These are phyloP conservation scores for Gaeumannomyces sp. DNA, from an alignment of 2,329 filamentous ascomycete genomes.

Conservation along the genomic window DNA sequence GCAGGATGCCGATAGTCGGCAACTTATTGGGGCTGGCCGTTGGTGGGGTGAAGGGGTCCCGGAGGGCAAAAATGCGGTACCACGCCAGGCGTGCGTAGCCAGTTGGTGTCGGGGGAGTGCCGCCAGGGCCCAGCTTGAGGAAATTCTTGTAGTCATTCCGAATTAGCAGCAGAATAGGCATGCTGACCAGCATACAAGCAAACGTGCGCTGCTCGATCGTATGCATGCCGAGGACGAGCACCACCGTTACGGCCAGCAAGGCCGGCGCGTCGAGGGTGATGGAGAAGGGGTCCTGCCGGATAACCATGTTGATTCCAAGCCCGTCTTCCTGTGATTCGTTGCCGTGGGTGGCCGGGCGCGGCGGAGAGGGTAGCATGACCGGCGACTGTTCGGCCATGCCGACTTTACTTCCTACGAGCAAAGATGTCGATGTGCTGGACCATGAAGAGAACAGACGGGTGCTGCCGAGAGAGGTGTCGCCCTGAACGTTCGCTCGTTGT, in stretches of 20 bases:
- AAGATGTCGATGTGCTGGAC: background rate
- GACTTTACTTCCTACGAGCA: background rate
- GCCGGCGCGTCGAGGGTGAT: slow-evolving; percentile 46
- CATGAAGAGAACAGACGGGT: background rate
- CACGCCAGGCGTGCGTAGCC: slow-evolving; percentile 71
- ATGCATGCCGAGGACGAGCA: slow-evolving; percentile 46
- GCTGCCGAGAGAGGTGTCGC: too few species aligned
- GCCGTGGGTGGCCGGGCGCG: slow-evolving; percentile 10
- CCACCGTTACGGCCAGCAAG: slow-evolving; percentile 38
- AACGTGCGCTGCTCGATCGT: slow-evolving; percentile 41
- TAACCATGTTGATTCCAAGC: slow-evolving; percentile 33
- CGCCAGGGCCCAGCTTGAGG: slow-evolving; percentile 70
- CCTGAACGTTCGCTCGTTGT: too few species aligned
- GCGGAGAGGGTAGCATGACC: slow-evolving; percentile 3
- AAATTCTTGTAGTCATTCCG: slow-evolving; percentile 72
- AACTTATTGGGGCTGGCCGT: slow-evolving; percentile 42
- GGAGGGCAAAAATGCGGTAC: slow-evolving; percentile 64
- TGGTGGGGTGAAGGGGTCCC: slow-evolving; percentile 60
- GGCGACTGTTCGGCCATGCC: background rate
- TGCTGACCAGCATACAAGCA: slow-evolving; percentile 42
- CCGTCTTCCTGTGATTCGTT: slow-evolving; percentile 12
- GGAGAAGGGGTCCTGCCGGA: slow-evolving; percentile 44
- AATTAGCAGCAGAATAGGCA: slow-evolving; percentile 44
- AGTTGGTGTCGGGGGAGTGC: slow-evolving; percentile 65
- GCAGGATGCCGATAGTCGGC: slow-evolving; percentile 54